Base-by-base conservation (phyloP, 352 stramenopile genomes). In the Albugo laibachii region DNA sequence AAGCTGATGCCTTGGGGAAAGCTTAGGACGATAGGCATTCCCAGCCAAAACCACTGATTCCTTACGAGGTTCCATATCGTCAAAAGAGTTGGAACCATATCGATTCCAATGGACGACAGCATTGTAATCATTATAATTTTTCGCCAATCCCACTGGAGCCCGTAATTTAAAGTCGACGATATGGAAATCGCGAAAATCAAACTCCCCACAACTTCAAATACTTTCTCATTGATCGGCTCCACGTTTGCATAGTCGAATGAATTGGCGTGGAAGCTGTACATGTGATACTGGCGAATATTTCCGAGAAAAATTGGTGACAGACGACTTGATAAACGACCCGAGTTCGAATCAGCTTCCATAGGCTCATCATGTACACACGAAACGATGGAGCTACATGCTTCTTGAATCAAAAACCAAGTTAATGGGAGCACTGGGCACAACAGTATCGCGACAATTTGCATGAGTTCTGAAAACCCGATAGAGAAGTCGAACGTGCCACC, bases 321-420 rank as follows among this genome's bases (percentile, higher is more conserved):
- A 64, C 66, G 38, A 88, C 73, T 56, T 88, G 72, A 69, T 70
- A 88, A 15, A 66, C 80, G 37, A 63, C 66, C 11, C 67, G 66
- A 10, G 73, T 63, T 16, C 71, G 72, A 54, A 85, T 59, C 44
- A 83, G 68, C 5, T 52, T 45, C 57, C 59, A 69, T 45, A 88
- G 75, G 35, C 63, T 61, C 11, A 41, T 49, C 16, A 83, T 41
- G 16, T 80, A 55, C n/a, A 55, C 21, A 24, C n/a, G 43, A 2
- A 55, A 55, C 6, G 24, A 44, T 16, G 24, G 24, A 31, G 24
- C 24, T 8, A 31, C 24, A 8, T 31, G 24, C 24, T 31, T 31
- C 24, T 63, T 62, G 49, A 20, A 78, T 56, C 45, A 73, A 65
- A 42, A 53, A 69, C 53, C 57, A 74, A 38, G 60, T 65, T 11